Conservation (phyloP, 2,329 filamentous ascomycete genomes). For the Teratosphaeria nubilosa region DNA sequence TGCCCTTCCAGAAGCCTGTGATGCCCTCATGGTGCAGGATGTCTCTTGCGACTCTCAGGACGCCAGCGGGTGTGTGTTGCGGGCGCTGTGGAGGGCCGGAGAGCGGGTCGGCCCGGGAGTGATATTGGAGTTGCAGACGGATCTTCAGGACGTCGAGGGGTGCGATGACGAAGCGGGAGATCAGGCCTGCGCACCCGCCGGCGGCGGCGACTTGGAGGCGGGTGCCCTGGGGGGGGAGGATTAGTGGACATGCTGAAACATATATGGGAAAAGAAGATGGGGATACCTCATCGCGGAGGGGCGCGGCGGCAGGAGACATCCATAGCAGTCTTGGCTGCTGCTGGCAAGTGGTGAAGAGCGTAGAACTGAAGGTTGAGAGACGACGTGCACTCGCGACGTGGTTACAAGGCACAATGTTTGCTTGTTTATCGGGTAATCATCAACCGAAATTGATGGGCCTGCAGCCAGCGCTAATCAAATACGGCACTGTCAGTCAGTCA, state of each 20-base stretch:
- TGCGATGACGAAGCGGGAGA: conserved; percentile 87
- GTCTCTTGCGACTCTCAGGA: conserved; percentile 35
- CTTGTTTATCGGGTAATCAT: neutral
- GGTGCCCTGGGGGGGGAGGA: conserved; percentile 45
- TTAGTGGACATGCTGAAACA: conserved; percentile 5
- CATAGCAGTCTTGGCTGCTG: conserved; percentile 30
- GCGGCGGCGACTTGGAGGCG: conserved; percentile 55
- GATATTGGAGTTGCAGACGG: conserved; percentile 83
- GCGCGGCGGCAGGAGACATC: conserved; percentile 54
- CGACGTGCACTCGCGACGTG: neutral
- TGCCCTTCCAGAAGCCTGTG: conserved; percentile 89
- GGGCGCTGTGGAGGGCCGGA: conserved; percentile 36
- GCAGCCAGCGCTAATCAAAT: neutral
- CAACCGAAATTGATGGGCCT: neutral
- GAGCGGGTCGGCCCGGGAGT: conserved; percentile 67
- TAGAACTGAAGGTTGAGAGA: too few relatives aligned
- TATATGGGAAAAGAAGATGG: neutral
- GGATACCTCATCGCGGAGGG: conserved; percentile 59
- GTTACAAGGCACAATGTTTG: neutral
- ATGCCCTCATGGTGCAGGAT: conserved; percentile 77
- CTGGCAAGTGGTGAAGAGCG: neutral
- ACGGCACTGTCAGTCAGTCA: neutral
- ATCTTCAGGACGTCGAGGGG: conserved; percentile 98
- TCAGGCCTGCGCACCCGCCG: conserved; percentile 66
- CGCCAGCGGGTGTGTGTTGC: conserved; percentile 8